These are phyloP conservation scores for Brasilioporus rufonigricans DNA, from an alignment of 768 basidiomycete genomes.

Conservation along the genomic window DNA sequence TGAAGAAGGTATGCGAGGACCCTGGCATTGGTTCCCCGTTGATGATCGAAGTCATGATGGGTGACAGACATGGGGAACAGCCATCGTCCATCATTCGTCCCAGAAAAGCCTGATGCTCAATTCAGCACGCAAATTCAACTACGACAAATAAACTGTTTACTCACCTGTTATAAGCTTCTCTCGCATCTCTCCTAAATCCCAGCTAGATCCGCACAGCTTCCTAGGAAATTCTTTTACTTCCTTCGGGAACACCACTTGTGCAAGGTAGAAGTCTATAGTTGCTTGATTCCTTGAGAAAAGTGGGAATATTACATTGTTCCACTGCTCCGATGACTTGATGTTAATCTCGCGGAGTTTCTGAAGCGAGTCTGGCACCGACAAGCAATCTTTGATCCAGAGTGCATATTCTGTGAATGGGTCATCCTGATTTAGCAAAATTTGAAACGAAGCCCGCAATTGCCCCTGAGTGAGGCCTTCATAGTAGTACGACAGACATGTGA, in stretches of 20 bases:
- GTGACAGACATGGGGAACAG: no score
- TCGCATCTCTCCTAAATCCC: conserved; percentile 2
- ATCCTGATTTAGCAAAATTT: background rate
- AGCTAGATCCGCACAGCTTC: conserved; percentile 30
- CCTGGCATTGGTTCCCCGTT: no score
- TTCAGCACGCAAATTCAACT: background rate
- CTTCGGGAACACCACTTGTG: conserved; percentile 28
- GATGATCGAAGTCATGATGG: no score
- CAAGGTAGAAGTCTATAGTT: conserved; percentile 16
- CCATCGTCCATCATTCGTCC: conserved; percentile 33
- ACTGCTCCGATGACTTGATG: background rate
- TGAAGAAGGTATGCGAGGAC: no score
- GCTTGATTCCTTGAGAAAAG: no score
- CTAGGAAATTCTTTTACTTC: conserved; percentile 21
- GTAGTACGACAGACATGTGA: conserved; percentile 14
- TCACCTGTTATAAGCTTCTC: conserved; percentile 3
- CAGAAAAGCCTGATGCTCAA: conserved; percentile 33
- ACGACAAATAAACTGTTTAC: background rate
- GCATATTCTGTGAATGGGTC: background rate
- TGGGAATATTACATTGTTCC: no score
- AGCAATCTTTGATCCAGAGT: background rate
- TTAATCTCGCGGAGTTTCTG: background rate
- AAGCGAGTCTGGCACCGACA: background rate
- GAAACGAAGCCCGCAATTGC: background rate
- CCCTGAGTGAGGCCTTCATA: conserved; percentile 25